Evolutionary conservation across 2,329 filamentous ascomycete species (phyloP).

Genomic region (Fusarium sp.): DNA sequence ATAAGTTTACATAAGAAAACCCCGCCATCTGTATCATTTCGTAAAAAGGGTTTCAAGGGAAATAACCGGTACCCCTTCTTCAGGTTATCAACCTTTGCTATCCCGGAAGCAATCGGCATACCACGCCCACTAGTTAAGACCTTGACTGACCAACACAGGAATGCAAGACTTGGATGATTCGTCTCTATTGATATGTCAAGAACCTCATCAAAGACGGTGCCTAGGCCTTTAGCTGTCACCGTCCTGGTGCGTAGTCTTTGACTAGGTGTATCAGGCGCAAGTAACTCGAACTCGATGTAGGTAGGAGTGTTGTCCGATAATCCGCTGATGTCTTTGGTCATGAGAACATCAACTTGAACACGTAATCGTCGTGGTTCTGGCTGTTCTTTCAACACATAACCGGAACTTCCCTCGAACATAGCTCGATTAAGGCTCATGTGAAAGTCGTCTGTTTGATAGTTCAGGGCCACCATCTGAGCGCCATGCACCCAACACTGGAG

Average conservation of each 20-base stretch:
- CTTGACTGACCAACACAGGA: slow-evolving; percentile 12
- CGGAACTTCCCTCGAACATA: slow-evolving; percentile 17
- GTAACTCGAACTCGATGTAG: slow-evolving; percentile 5
- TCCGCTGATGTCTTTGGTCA: not conserved
- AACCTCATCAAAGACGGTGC: not conserved
- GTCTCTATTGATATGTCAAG: slow-evolving; percentile 1
- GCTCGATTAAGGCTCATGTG: slow-evolving; percentile 20
- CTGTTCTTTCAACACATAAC: slow-evolving; percentile 12
- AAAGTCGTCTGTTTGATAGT: slow-evolving; percentile 24
- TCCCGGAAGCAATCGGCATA: not conserved
- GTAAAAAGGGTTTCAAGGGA: not conserved
- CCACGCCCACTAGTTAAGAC: not conserved
- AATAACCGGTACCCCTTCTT: slow-evolving; percentile 16
- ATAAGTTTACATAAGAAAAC: slow-evolving; percentile 18
- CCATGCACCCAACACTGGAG: slow-evolving; percentile 25
- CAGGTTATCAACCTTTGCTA: slow-evolving; percentile 12
- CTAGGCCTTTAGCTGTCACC: accelerated
- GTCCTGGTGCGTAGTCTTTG: not conserved
- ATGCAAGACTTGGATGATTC: not conserved
- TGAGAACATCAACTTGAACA: slow-evolving; percentile 10
- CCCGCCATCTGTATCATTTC: not conserved
- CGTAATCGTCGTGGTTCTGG: not conserved
- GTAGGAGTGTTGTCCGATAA: accelerated
- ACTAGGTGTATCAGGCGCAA: not conserved
- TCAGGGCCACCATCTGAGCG: slow-evolving; percentile 32